Evolutionary conservation across 805 yeast species (phyloP).

Genomic region (Teunomyces funiuensis): DNA sequence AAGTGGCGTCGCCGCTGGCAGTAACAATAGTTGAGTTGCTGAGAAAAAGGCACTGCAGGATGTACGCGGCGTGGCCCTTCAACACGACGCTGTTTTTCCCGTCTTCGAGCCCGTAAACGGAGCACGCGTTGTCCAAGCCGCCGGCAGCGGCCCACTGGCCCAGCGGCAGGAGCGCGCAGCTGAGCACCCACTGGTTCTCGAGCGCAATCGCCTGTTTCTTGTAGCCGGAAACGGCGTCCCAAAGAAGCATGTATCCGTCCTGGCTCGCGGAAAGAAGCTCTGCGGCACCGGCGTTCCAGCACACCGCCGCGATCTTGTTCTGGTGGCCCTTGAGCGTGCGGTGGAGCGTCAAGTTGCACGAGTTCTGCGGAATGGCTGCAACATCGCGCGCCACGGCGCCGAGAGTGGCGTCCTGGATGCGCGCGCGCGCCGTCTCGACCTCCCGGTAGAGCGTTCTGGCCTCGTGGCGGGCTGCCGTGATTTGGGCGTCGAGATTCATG

Average conservation of each 20-base stretch:
- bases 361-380: constrained; percentile 28
- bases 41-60: constrained; percentile 72
- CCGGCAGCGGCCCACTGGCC: constrained; percentile 72
- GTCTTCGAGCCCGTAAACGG: constrained; percentile 51
- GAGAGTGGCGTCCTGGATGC: constrained; percentile 47
- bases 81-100: constrained; percentile 39
- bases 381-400: constrained; percentile 36
- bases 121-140: constrained; percentile 78
- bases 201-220: constrained; percentile 70
- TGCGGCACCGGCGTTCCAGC: constrained; percentile 67
- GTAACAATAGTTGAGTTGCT: constrained; percentile 56
- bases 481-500: constrained; percentile 5
- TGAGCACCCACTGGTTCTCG: constrained; percentile 76
- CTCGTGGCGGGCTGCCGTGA: constrained; percentile 38
- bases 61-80: constrained; percentile 82
- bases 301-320: constrained; percentile 66
- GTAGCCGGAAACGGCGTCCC: constrained; percentile 76
- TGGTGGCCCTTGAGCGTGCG: constrained; percentile 60
- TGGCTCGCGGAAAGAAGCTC: constrained; percentile 73
- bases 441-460: constrained; percentile 50
- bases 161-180: constrained; percentile 71
- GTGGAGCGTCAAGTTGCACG: constrained; percentile 28
- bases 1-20: constrained; percentile 80
- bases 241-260: constrained; percentile 79
- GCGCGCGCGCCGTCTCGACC: constrained; percentile 43